A percentile compares a stretch with the other conserved stretches of the same genome.
Evolutionary conservation across 1,139 yeast species (phyloP).

Genomic region (Spathaspora sp.): DNA sequence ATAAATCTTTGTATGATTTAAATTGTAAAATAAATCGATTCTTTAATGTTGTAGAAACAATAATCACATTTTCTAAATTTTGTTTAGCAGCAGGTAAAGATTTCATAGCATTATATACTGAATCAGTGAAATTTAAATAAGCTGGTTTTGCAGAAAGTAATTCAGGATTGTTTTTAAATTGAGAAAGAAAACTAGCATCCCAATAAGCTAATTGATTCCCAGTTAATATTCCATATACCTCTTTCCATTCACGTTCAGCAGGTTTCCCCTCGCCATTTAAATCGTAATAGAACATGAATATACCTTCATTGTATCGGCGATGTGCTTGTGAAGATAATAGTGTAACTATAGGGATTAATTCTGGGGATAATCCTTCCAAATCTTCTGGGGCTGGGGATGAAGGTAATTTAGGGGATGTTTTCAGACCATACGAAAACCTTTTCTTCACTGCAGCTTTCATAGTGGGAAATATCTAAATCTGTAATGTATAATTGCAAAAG

Average conservation of each 20-base stretch:
- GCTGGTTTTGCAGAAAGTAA: conserved; percentile 69
- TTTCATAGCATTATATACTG: conserved; percentile 76
- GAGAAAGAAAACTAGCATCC: conserved; percentile 79
- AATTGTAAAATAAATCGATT: conserved; percentile 83
- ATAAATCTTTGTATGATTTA: conserved; percentile 54
- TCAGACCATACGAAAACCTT: conserved; percentile 18
- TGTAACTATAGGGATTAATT: conserved; percentile 73
- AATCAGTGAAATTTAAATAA: conserved; percentile 87
- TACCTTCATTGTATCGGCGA: conserved; percentile 73
- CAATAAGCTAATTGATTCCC: conserved; percentile 92
- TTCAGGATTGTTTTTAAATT: conserved; percentile 48
- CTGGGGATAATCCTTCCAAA: conserved; percentile 51
- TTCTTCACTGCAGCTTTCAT: conserved; percentile 25
- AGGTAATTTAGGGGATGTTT: conserved; percentile 6
- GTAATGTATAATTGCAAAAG: too few species aligned
- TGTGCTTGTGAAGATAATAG: conserved; percentile 70
- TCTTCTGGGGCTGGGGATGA: conserved; percentile 8
- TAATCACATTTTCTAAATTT: conserved; percentile 71
- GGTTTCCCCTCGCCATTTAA: conserved; percentile 84
- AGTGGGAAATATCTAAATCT: too few species aligned
- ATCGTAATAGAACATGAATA: conserved; percentile 70
- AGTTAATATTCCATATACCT: conserved; percentile 85
- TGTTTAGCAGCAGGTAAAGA: conserved; percentile 61
- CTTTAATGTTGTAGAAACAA: conserved; percentile 86
- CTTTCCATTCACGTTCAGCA: conserved; percentile 81